Percentiles rank a stretch among this genome's conserved stretches.
Evolutionary conservation across 2,329 filamentous ascomycete genomes (phyloP).

Genomic region (Alternaria atra): DNA sequence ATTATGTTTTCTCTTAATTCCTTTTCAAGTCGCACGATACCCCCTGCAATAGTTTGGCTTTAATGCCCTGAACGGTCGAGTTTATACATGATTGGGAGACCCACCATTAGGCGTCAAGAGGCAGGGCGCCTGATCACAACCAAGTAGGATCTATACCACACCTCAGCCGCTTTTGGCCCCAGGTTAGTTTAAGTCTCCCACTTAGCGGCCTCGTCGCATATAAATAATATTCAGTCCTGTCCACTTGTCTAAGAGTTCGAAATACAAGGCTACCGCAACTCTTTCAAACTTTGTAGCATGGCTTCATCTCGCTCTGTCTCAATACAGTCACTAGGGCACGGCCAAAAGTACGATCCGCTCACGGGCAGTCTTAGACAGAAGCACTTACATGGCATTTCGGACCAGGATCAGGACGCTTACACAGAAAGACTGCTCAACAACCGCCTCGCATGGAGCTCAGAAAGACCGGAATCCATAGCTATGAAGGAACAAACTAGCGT

Average conservation of each 20-base stretch:
- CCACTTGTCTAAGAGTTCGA: not conserved
- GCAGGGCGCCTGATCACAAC: not conserved
- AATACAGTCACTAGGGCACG: not conserved
- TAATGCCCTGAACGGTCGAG: not conserved
- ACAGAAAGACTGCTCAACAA: not conserved
- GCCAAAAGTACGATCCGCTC: not conserved
- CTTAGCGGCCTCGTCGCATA: not conserved
- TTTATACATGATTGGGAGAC: not conserved
- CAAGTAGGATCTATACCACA: not conserved
- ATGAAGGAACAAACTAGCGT: not conserved
- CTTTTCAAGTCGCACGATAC: slow-evolving; percentile 22
- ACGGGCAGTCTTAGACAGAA: not conserved
- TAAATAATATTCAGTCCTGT: not conserved
- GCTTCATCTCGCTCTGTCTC: not conserved
- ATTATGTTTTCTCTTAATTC: not conserved
- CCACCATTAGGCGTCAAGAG: not conserved
- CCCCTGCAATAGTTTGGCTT: slow-evolving; percentile 10
- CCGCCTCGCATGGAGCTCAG: not conserved
- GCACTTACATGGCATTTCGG: not conserved
- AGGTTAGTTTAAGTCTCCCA: not conserved
- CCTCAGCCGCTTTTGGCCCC: not conserved
- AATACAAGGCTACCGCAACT: not conserved
- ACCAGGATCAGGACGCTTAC: not conserved
- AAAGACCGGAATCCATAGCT: not conserved
- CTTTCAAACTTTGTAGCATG: not conserved